phyloP scores from a whole-genome alignment of 169 alveolate genomes.

The Eimeria acervulina region DNA sequence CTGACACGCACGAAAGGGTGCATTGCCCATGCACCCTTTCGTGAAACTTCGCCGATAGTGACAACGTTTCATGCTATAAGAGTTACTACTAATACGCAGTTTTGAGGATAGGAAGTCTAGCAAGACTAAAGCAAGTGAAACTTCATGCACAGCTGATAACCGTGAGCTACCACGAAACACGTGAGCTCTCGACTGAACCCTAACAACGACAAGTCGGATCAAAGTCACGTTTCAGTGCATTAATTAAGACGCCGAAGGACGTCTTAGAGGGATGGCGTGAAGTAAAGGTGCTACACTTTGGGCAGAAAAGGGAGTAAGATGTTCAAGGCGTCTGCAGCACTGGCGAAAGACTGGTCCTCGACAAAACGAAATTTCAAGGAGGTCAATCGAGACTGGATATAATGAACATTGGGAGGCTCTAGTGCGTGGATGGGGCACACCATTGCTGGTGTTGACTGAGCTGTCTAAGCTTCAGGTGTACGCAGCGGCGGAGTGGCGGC shows the following conservation, averaged over 20 bases:
- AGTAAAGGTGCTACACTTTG: neutral
- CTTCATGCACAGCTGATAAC: neutral
- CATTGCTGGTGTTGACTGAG: neutral
- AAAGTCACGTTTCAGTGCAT: neutral
- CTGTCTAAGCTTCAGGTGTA: neutral
- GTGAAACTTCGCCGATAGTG: neutral
- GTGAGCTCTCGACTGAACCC: neutral
- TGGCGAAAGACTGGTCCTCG: neutral
- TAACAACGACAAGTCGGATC: neutral
- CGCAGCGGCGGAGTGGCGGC: neutral
- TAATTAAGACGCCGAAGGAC: neutral
- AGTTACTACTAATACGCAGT: neutral
- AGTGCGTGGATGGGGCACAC: neutral
- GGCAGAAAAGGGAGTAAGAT: neutral
- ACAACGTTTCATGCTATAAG: neutral
- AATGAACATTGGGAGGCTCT: neutral
- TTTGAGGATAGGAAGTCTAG: neutral
- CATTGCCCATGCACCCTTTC: neutral
- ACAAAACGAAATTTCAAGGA: neutral
- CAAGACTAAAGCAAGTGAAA: neutral
- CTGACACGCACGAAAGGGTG: neutral
- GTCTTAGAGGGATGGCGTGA: neutral
- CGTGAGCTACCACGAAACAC: neutral
- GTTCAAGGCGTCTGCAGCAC: neutral
- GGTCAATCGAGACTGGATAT: neutral